Percentiles rank a stretch among this genome's conserved stretches.
Conservation (phyloP, 169 alveolate genomes). For the Plasmodium reichenowi region DNA sequence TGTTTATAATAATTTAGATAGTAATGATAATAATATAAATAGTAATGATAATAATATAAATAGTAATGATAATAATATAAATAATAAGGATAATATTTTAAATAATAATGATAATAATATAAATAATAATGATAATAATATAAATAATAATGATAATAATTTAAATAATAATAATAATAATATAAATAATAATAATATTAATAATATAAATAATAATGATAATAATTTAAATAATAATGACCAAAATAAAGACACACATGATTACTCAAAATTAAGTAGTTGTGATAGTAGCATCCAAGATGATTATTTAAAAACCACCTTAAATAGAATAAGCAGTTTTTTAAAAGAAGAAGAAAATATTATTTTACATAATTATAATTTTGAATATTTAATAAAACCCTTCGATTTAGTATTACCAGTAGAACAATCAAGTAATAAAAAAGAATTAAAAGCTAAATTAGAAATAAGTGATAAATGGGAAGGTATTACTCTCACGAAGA, state of each 20-base stretch:
- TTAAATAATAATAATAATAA: too few relatives aligned
- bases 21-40: too few relatives aligned
- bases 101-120: too few relatives aligned
- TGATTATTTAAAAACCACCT: slow-evolving; percentile 45
- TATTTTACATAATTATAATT: slow-evolving; percentile 46
- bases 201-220: background rate
- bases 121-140: too few relatives aligned
- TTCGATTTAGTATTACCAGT: slow-evolving; percentile 73
- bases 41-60: too few relatives aligned
- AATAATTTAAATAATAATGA: slow-evolving; percentile 9
- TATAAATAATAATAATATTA: background rate
- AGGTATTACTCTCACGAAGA: slow-evolving; percentile 84
- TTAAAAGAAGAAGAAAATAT: slow-evolving; percentile 64
- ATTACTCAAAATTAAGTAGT: slow-evolving; percentile 30
- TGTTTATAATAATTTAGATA: too few relatives aligned
- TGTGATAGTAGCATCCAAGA: slow-evolving; percentile 21
- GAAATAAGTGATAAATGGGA: slow-evolving; percentile 82
- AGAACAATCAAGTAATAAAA: slow-evolving; percentile 76
- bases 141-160: too few relatives aligned
- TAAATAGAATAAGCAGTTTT: slow-evolving; percentile 35
- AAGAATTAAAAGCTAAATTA: slow-evolving; percentile 81
- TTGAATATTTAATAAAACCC: slow-evolving; percentile 79
- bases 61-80: too few relatives aligned
- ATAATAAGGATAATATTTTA: too few relatives aligned
- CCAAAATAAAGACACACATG: background rate